Evolutionary conservation across 108 stramenopile species (phyloP).

Genomic region (Discostella stelligeroides): DNA sequence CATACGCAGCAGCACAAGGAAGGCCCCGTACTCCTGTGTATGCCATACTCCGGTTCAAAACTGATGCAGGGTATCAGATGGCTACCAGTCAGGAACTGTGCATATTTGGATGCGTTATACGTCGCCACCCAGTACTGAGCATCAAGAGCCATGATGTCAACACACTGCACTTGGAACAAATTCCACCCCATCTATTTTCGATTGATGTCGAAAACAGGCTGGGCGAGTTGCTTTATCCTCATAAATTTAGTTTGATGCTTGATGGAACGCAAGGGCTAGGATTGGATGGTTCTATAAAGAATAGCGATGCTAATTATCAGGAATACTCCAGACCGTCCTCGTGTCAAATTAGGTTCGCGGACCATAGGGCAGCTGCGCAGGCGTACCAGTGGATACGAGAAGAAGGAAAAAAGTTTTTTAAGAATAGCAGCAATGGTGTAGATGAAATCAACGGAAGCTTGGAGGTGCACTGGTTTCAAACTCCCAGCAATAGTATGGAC

Average conservation of each 20-base stretch:
- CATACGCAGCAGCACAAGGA: constrained; percentile 24
- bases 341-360: constrained; percentile 68
- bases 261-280: constrained; percentile 52
- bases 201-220: constrained; percentile 72
- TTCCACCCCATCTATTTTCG: constrained; percentile 51
- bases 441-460: constrained; percentile 23
- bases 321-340: constrained; percentile 44
- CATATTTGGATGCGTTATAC: constrained; percentile 82
- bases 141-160: constrained; percentile 55
- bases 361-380: constrained; percentile 61
- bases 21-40: constrained; percentile 81
- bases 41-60: constrained; percentile 63
- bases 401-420: constrained; percentile 5
- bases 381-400: constrained; percentile 57
- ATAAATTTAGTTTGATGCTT: constrained; percentile 57
- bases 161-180: constrained; percentile 70
- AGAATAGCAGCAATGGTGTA: not conserved
- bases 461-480: constrained; percentile 72
- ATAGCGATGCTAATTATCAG: constrained; percentile 8
- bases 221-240: constrained; percentile 58
- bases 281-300: constrained; percentile 2
- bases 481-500: constrained; percentile 65
- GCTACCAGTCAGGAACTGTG: constrained; percentile 60
- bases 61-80: constrained; percentile 48
- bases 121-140: constrained; percentile 66